Evolutionary conservation across 139 green algal genomes (phyloP).

Genomic region (Coccomyxa sp.): DNA sequence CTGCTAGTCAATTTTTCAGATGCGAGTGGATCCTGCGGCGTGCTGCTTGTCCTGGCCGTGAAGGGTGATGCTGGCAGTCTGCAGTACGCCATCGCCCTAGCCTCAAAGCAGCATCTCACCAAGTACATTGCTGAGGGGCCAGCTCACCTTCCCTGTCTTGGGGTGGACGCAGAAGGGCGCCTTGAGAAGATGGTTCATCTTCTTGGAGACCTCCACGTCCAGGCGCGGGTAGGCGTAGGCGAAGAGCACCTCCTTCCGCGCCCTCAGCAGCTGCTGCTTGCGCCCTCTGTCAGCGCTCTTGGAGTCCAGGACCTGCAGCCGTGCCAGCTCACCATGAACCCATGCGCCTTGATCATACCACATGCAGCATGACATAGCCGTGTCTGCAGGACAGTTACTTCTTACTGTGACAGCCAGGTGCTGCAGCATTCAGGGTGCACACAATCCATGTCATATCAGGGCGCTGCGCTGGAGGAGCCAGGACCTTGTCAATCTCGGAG

Average conservation of each 20-base stretch:
- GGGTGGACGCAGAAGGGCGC: slow-evolving; percentile 98
- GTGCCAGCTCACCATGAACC: slow-evolving; percentile 8
- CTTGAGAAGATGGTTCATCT: slow-evolving; percentile 99
- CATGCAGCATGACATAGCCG: background rate
- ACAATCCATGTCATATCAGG: too few species aligned
- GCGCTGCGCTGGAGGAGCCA: background rate
- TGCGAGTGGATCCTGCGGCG: background rate
- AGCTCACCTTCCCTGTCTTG: slow-evolving; percentile 91
- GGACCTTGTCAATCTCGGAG: slow-evolving; percentile 16
- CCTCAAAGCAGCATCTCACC: too few species aligned
- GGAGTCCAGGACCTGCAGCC: slow-evolving; percentile 1
- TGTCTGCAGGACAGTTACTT: background rate
- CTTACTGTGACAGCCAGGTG: background rate
- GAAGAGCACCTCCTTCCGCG: slow-evolving; percentile 71
- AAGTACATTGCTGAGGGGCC: too few species aligned
- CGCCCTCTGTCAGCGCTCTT: slow-evolving; percentile 12
- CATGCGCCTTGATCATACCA: background rate
- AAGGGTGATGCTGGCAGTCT: background rate
- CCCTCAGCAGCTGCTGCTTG: slow-evolving; percentile 6
- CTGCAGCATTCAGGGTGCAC: too few species aligned
- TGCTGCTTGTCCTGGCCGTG: too few species aligned
- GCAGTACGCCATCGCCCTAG: too few species aligned
- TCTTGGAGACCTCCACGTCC: slow-evolving; percentile 98
- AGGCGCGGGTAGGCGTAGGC: slow-evolving; percentile 90
- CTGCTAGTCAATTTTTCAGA: background rate